Evolutionary conservation across 2,329 filamentous ascomycete species (phyloP).

Genomic region (Podosphaera fusca): DNA sequence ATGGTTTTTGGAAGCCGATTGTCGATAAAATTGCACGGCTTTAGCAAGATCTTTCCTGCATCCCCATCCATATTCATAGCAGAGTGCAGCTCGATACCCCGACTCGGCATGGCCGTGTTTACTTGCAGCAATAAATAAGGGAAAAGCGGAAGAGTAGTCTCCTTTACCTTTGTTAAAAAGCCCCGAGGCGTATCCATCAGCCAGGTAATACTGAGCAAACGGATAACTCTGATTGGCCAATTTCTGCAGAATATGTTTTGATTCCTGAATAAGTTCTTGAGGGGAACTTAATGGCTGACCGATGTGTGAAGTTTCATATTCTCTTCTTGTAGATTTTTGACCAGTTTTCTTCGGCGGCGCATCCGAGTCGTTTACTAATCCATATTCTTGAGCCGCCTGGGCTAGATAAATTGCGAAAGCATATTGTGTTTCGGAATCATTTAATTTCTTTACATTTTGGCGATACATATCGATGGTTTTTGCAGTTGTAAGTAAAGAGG

Average conservation of each 20-base stretch:
- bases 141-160: conserved; percentile 78
- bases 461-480: conserved; percentile 97
- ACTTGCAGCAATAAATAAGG: conserved; percentile 74
- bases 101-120: conserved; percentile 97
- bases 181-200: conserved; percentile 80
- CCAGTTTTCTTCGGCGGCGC: conserved; percentile 12
- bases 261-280: conserved; percentile 58
- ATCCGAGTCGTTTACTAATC: conserved; percentile 26
- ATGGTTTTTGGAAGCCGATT: conserved; percentile 78
- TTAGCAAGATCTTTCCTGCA: conserved; percentile 75
- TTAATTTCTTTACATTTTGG: conserved; percentile 91
- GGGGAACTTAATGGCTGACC: conserved; percentile 28
- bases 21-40: conserved; percentile 79
- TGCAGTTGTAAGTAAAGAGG: conserved; percentile 70
- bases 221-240: conserved; percentile 76
- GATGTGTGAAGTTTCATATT: conserved; percentile 23
- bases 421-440: conserved; percentile 73
- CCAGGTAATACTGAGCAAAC: conserved; percentile 94
- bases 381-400: conserved; percentile 63
- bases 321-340: conserved; percentile 23
- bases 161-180: conserved; percentile 87
- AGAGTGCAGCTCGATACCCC: conserved; percentile 75
- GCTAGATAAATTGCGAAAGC: conserved; percentile 92
- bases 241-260: conserved; percentile 68
- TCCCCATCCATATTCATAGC: conserved; percentile 97